Evolutionary conservation across 2,329 filamentous ascomycete genomes (phyloP).

Genomic region (Colletotrichum incanum): DNA sequence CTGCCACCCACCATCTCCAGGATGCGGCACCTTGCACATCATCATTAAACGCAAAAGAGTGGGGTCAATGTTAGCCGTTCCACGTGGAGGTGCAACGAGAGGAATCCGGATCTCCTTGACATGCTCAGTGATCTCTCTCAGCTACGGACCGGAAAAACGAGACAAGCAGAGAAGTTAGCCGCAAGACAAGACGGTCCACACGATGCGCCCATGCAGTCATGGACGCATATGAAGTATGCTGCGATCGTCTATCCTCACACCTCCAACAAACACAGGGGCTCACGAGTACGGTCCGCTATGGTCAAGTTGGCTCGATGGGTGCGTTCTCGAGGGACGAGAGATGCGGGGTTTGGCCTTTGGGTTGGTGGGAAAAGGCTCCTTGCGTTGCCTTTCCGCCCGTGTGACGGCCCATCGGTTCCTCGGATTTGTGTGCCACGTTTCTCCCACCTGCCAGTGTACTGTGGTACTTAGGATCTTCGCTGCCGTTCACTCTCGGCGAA

Average conservation of each 20-base stretch:
- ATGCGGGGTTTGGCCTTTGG: slow-evolving; percentile 14
- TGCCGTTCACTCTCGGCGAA: slow-evolving; percentile 13
- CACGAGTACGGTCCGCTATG: not conserved
- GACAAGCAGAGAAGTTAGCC: slow-evolving; percentile 1
- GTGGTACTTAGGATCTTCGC: slow-evolving; percentile 29
- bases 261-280: not conserved
- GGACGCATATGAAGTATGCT: not conserved
- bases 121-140: slow-evolving; percentile 2
- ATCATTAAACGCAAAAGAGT: slow-evolving; percentile 44
- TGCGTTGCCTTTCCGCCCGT: slow-evolving; percentile 27
- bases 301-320: not conserved
- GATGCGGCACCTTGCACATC: slow-evolving; percentile 41
- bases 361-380: slow-evolving; percentile 36
- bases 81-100: slow-evolving; percentile 38
- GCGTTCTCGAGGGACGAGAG: slow-evolving; percentile 17
- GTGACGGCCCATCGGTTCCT: slow-evolving; percentile 42
- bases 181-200: slow-evolving; percentile 7
- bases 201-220: not conserved
- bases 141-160: slow-evolving; percentile 17
- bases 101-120: slow-evolving; percentile 28
- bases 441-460: slow-evolving; percentile 40
- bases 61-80: slow-evolving; percentile 20
- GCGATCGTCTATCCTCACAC: slow-evolving; percentile 5
- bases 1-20: slow-evolving; percentile 24
- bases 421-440: slow-evolving; percentile 42